Percentiles rank a stretch among this genome's conserved stretches.
Conservation (phyloP, 352 stramenopile species). For the Blastocystis sp. region DNA sequence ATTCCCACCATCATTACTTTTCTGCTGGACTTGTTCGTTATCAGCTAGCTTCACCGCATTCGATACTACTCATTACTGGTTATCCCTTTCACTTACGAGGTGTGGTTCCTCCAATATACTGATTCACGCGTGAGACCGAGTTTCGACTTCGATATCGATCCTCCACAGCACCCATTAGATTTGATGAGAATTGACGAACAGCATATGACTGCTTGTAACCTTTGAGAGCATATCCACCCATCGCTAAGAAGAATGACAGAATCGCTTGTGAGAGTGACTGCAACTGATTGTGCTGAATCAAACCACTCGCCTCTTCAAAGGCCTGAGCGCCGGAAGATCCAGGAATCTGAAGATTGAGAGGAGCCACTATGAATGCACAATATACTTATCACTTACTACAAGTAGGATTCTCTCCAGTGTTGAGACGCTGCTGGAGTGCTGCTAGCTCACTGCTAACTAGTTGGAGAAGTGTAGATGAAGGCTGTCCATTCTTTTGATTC, state of each 20-base stretch:
- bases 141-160: neutral
- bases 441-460: neutral
- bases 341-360: neutral
- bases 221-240: neutral
- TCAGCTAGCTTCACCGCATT: neutral
- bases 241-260: neutral
- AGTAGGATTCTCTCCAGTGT: neutral
- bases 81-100: neutral
- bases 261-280: neutral
- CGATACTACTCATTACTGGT: neutral
- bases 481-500: neutral
- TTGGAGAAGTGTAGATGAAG: neutral
- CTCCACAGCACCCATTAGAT: neutral
- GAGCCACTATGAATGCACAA: neutral
- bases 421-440: neutral
- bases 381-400: neutral
- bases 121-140: neutral
- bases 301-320: neutral
- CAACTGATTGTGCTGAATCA: neutral
- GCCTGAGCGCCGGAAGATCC: neutral
- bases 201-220: conserved; percentile 6
- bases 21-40: neutral
- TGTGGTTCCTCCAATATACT: neutral
- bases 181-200: conserved; percentile 8
- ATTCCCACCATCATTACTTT: neutral